Base-by-base conservation (phyloP, 164 flowering plant genomes). In the Hamamelis virginiana region DNA sequence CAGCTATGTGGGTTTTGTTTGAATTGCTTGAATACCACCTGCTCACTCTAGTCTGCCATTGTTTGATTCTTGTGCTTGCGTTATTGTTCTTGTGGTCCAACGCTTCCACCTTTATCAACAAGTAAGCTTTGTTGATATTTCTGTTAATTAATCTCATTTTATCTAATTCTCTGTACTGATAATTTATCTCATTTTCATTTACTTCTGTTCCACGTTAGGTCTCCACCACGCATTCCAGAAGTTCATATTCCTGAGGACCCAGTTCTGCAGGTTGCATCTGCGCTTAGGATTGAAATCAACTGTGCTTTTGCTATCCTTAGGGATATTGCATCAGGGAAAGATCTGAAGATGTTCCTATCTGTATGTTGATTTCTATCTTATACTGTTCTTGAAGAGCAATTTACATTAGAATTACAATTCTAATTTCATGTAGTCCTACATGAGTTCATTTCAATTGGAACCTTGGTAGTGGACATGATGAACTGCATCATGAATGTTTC, bases 1-100 rank as follows among this genome's bases (percentile, higher is more conserved):
- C 85, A 4, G 62, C 69, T 0, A 62, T 79, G 19, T 81, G 85
- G 85, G 19, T 77, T 69, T 67, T 81, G 1, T 81, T 81, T 53
- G 80, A 79, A 14, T 50, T 67, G 23, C 26, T 79, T 3, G 85
- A 74, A 47, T 81, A 76, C 59, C 75, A 77, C 56, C 60, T 81
- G 55, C 67, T 81, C n/a, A 72, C 75, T n/a, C 68, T 79, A 11
- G 21, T 81, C 28, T 81, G 80, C 63, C 75, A 79, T 55, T 19
- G 25, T 47, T 60, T 76, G n/a, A 76, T 81, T 9, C 74, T 78
- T 19, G 57, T 47, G 9, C 38, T 79, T 19, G 64, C 74, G 21
- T 15, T 66, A 1, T 23, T 78, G 23, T 81, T 79, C 76, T 67
- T 79, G 26, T 81, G 82, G 82, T 72, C 82, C 27, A 74, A 77